Base-by-base conservation (phyloP, 768 basidiomycete species). In the Royoungia palumana region DNA sequence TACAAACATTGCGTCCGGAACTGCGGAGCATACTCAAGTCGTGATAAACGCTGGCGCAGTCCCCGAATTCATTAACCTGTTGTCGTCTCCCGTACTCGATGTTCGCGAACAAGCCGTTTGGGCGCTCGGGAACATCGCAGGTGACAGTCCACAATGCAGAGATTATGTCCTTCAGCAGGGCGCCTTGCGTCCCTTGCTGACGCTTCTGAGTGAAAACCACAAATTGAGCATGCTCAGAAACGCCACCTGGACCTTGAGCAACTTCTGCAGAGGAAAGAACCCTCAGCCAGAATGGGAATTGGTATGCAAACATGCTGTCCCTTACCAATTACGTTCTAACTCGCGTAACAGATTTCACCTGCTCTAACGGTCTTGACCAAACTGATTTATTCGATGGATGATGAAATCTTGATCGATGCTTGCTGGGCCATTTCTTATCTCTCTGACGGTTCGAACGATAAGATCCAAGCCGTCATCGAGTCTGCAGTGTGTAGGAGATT, bases 351-450 rank as follows among this genome's bases (percentile, higher is more conserved):
- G 95, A 98, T 99, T 64, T 92, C 93, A 8, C 96, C 96, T 17
- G 95, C 96, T 36, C 75, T 99, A 46, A 89, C 90, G n/a, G 90
- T 96, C 48, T 76, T 99, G 56, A 96, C 94, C 46, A 99, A 99
- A 72, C 74, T 99, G 60, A 97, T 99, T 70, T 98, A 97, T 73
- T 97, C 95, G 25, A 80, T 98, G 62, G 96, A 99, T 66, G 96
- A 98, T 62, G 96, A 99, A 72, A 97, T 97, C 58, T 75, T 99
- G 62, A 99, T 99, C 63, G 96, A 99, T 68, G 96, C 96, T 13
- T 99, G 96, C 77, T 99, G 96, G 96, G 96, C 96, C 22, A 95
- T 99, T 69, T 97, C 94, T 35, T 99, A 99, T 72, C 85, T 99
- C 34, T 98, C 95, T 2, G 96, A 99, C 67, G 96, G 96, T 41